These are phyloP conservation scores for Phytopythium mirpurense DNA, from an alignment of 352 stramenopile genomes.

Conservation along the genomic window DNA sequence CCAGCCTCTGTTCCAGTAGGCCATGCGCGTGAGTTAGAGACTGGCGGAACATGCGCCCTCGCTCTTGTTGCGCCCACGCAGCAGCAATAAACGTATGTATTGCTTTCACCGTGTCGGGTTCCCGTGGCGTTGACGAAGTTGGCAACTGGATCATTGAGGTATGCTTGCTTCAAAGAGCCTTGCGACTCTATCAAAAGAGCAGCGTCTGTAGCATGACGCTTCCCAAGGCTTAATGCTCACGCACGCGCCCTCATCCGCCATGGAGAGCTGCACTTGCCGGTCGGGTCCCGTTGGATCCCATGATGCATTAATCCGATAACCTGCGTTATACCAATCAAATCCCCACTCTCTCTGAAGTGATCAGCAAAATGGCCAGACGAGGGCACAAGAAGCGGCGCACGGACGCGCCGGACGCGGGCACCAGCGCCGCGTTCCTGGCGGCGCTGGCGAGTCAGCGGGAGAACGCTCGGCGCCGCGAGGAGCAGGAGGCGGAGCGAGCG, in stretches of 20 bases:
- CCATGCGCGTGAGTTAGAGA: not conserved
- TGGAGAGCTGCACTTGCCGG: too few species aligned
- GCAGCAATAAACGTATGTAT: constrained; percentile 3
- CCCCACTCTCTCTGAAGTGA: too few species aligned
- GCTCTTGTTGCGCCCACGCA: not conserved
- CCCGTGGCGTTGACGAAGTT: too few species aligned
- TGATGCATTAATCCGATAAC: too few species aligned
- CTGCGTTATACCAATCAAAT: too few species aligned
- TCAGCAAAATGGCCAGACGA: not conserved
- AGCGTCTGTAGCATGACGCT: too few species aligned
- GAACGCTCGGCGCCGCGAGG: constrained; percentile 20
- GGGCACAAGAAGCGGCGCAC: constrained; percentile 24
- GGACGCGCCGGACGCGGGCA: not conserved
- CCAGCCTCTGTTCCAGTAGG: constrained; percentile 63
- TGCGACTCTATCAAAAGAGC: too few species aligned
- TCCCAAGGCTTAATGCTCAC: too few species aligned
- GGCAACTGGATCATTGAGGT: too few species aligned
- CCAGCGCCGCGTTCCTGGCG: constrained; percentile 41
- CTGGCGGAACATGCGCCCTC: not conserved
- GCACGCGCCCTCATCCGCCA: too few species aligned
- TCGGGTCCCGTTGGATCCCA: too few species aligned
- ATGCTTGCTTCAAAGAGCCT: too few species aligned
- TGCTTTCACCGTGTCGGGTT: not conserved
- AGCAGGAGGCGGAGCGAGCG: constrained; percentile 4
- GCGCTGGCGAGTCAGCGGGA: constrained; percentile 54